Percentiles rank a stretch among this genome's conserved stretches.
Conservation (phyloP, 1,284 basidiomycete genomes). For the Trichosporon faecale region DNA sequence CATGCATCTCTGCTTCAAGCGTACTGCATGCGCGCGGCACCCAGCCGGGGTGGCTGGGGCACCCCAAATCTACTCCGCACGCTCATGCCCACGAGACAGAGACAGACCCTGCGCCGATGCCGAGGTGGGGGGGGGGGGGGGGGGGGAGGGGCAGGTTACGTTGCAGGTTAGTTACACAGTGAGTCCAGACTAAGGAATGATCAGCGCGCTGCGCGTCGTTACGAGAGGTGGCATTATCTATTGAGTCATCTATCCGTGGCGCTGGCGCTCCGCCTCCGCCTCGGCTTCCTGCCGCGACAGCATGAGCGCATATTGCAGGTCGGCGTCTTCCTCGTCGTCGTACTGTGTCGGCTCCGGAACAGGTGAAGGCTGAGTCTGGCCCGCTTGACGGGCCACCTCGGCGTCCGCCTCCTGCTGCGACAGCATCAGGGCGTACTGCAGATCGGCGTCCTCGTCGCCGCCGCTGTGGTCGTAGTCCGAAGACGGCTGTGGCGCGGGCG, state of each 20-base stretch:
- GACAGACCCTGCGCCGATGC: too few relatives aligned
- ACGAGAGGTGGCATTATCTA: too few relatives aligned
- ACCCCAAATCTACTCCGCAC: neutral
- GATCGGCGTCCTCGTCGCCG: conserved; percentile 34
- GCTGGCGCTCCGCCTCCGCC: neutral
- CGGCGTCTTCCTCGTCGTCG: conserved; percentile 30
- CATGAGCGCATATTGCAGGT: conserved; percentile 44
- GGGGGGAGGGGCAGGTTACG: too few relatives aligned
- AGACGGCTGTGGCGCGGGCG: neutral
- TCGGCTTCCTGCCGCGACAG: conserved; percentile 35
- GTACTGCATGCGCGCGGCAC: neutral
- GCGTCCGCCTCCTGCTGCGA: conserved; percentile 32
- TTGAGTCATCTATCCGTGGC: too few relatives aligned
- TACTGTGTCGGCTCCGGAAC: neutral
- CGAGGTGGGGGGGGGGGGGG: too few relatives aligned
- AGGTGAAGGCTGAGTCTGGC: neutral
- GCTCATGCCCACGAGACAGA: too few relatives aligned
- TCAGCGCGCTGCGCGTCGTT: neutral
- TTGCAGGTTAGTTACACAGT: neutral
- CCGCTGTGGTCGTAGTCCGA: neutral
- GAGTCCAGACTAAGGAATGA: neutral
- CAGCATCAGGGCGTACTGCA: conserved; percentile 44
- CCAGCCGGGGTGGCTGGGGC: neutral
- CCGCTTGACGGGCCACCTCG: neutral
- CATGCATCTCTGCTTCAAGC: neutral